Evolutionary conservation across 441 rosid species (phyloP).

Genomic region (Erodium chrysanthum): DNA sequence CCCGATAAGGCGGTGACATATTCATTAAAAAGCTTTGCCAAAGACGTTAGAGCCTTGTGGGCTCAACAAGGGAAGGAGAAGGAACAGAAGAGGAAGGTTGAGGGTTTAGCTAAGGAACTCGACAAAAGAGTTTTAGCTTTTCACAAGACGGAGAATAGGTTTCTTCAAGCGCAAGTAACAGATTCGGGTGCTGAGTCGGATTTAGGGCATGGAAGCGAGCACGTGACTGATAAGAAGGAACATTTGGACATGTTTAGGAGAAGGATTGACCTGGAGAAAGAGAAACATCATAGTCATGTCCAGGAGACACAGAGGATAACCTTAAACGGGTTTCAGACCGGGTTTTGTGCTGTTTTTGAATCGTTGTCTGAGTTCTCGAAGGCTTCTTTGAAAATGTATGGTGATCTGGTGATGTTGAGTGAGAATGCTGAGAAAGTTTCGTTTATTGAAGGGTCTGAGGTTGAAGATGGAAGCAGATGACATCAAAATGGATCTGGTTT

Average conservation of each 20-base stretch:
- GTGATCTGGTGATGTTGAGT: conserved; percentile 31
- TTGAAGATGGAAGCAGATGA: conserved; percentile 33
- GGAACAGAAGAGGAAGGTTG: conserved; percentile 74
- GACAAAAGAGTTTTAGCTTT: conserved; percentile 45
- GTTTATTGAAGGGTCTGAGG: conserved; percentile 22
- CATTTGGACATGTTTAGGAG: conserved; percentile 49
- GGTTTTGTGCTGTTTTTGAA: conserved; percentile 40
- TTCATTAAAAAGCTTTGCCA: conserved; percentile 62
- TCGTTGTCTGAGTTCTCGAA: conserved; percentile 44
- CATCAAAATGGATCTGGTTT: neutral
- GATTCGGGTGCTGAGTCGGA: neutral
- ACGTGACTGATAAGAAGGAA: conserved; percentile 38
- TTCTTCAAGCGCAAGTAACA: conserved; percentile 24
- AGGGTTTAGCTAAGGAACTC: conserved; percentile 60
- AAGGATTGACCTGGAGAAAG: conserved; percentile 57
- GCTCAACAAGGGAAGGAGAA: conserved; percentile 75
- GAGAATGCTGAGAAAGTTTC: conserved; percentile 28
- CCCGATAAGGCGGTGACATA: conserved; percentile 46
- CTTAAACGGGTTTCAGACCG: conserved; percentile 42
- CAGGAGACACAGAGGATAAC: conserved; percentile 56
- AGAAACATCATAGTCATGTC: conserved; percentile 45
- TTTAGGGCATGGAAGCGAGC: neutral
- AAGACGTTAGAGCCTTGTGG: conserved; percentile 61
- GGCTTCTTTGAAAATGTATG: conserved; percentile 44
- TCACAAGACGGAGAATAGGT: conserved; percentile 46